Base-by-base conservation (phyloP, 306 rosid species). In the Glycine tomentella region DNA sequence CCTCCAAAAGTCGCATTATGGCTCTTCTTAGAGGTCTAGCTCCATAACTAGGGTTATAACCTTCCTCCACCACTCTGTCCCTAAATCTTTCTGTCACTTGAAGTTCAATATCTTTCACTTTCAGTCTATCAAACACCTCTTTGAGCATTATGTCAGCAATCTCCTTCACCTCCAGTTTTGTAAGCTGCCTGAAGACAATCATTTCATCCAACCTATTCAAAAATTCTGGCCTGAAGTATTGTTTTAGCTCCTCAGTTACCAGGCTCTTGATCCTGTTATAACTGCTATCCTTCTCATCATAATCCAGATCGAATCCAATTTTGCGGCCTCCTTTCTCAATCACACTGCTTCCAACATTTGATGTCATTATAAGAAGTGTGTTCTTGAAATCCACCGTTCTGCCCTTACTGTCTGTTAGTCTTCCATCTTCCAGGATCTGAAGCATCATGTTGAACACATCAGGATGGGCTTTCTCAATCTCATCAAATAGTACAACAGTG, bases 371-470 rank as follows among this genome's bases (percentile, higher is more conserved):
- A 75, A 95, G 84, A 81, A 95, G 98, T 6, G 98, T 95, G 51
- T 95, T 95, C 85, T 95, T 95, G 88, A 95, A 95, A 85, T 95
- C 97, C 34, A 95, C 97, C 6, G 98, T 95, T 87, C 98, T 89
- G 0, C 98, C 98, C 88, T 95, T 95, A 69, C 97, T 95, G 84
- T 95, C 97, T 0, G 98, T 95, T 82, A 92, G 82, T 75, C 98
- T 90, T 80, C 98, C 98, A 65, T 95, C 98, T 83, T 95, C 98
- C 6, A 95, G 92, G 66, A 92, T 95, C 79, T 95, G 98, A 84
- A 95, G 98, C 98, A 95, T 95, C 98, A 95, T 95, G 91, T 95
- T 95, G 87, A 95, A 95, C 16, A 95, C 97, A 81, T 95, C 98
- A 1, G 98, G 98, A 79, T 95, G 98, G 69, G 99, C 99, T 86